These are phyloP conservation scores for Cordyceps cateniannulata DNA, from an alignment of 2,329 filamentous ascomycete genomes.

Conservation along the genomic window DNA sequence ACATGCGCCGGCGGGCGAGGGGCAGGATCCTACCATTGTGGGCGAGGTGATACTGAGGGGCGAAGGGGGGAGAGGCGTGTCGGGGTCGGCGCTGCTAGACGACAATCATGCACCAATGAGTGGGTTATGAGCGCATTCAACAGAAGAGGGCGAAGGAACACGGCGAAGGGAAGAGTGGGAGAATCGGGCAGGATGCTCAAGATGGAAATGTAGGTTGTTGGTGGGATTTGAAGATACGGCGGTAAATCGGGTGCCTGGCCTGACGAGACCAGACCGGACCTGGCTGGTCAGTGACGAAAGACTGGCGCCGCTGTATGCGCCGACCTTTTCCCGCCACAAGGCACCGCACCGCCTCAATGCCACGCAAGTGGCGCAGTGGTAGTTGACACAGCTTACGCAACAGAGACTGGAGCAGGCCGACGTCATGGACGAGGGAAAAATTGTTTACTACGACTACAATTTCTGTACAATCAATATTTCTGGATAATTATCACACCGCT, in stretches of 20 bases:
- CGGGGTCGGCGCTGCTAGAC: not conserved
- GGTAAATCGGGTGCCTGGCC: constrained; percentile 11
- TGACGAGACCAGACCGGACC: not conserved
- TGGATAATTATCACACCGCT: not conserved
- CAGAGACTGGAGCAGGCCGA: not conserved
- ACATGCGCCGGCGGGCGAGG: not conserved
- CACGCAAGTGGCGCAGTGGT: constrained; percentile 9
- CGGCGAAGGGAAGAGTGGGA: not conserved
- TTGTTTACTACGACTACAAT: not conserved
- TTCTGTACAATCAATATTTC: not conserved
- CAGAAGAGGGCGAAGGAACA: not conserved
- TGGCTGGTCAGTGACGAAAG: constrained; percentile 11
- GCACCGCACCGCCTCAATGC: constrained; percentile 15
- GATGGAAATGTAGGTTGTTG: constrained; percentile 2
- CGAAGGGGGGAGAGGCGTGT: not conserved
- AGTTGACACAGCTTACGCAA: constrained; percentile 8
- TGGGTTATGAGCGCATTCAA: not conserved
- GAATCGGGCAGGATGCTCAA: constrained; percentile 1
- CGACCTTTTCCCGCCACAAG: constrained; percentile 12
- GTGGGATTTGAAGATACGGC: constrained; percentile 9
- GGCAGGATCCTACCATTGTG: constrained; percentile 11
- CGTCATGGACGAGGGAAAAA: not conserved
- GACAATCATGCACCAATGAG: constrained; percentile 4
- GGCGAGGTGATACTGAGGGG: constrained; percentile 5
- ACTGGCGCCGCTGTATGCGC: not conserved